Conservation (phyloP, 208 protist species). For the Wallacemonas sp. region DNA sequence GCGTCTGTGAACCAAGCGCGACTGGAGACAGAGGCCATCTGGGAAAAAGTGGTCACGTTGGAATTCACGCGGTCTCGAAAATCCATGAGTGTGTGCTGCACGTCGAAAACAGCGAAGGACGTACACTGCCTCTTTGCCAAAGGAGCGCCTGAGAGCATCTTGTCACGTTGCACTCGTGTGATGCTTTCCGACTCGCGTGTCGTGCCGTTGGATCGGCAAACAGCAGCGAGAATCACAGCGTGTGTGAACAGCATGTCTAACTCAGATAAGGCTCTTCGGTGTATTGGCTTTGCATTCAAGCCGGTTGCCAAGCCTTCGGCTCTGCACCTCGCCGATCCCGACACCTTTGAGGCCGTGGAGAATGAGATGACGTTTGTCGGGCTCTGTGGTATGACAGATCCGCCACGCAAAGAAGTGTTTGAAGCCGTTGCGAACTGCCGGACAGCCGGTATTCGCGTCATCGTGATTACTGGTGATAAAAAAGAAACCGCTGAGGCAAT, state of each 20-base stretch:
- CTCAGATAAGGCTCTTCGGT: constrained; percentile 60
- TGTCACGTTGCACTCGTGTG: constrained; percentile 79
- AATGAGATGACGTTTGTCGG: constrained; percentile 88
- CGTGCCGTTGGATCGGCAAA: constrained; percentile 32
- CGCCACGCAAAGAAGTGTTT: constrained; percentile 88
- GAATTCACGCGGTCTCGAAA: constrained; percentile 95
- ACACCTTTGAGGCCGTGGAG: constrained; percentile 75
- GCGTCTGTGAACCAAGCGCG: constrained; percentile 26
- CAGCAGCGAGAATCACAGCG: constrained; percentile 20
- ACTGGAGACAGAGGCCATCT: constrained; percentile 19
- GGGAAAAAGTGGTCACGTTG: constrained; percentile 77
- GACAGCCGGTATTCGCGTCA: constrained; percentile 95
- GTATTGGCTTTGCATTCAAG: constrained; percentile 83
- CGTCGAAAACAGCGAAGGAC: constrained; percentile 11
- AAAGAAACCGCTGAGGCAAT: constrained; percentile 96
- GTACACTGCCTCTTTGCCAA: constrained; percentile 89
- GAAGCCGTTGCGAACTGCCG: constrained; percentile 90
- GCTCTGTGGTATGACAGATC: constrained; percentile 94
- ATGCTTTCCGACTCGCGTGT: constrained; percentile 49
- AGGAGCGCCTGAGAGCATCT: constrained; percentile 93
- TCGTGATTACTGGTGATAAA: constrained; percentile 98
- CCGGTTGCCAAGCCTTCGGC: constrained; percentile 21
- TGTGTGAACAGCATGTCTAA: constrained; percentile 59
- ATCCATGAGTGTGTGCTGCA: constrained; percentile 93
- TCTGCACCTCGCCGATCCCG: constrained; percentile 51